Conservation (phyloP, 2,329 filamentous ascomycete genomes). For the Fusarium tuaranense region DNA sequence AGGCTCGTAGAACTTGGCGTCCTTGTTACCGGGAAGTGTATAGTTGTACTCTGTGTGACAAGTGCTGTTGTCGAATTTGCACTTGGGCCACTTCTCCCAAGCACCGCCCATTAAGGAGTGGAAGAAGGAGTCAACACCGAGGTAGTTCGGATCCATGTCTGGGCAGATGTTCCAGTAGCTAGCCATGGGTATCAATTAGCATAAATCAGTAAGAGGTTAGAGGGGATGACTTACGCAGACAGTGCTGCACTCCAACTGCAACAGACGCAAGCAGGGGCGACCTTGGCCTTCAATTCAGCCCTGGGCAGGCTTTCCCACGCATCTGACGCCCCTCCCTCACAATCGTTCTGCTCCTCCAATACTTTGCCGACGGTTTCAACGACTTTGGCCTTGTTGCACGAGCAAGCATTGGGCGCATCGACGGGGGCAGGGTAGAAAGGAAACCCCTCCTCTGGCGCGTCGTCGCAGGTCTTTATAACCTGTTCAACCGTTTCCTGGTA, state of each 20-base stretch:
- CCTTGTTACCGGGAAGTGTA: not conserved
- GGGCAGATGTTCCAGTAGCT: slow-evolving; percentile 14
- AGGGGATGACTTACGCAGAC: not conserved
- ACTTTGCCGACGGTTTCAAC: not conserved
- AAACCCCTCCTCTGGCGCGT: not conserved
- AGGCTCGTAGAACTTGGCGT: not conserved
- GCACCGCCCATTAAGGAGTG: not conserved
- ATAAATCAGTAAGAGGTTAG: not conserved
- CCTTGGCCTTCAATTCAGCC: not conserved
- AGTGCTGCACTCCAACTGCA: not conserved
- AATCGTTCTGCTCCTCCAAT: not conserved
- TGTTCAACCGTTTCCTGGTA: not conserved
- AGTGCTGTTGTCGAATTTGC: not conserved
- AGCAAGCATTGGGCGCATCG: not conserved
- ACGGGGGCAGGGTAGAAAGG: not conserved
- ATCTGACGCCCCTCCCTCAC: not conserved
- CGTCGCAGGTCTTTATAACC: not conserved
- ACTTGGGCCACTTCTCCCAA: not conserved
- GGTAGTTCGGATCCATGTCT: not conserved
- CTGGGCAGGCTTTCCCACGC: not conserved
- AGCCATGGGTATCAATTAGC: not conserved
- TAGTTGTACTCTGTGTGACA: not conserved
- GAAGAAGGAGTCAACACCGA: not conserved
- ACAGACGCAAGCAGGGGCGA: not conserved
- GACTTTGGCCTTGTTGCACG: not conserved